Evolutionary conservation across 192 early-diverging fungal genomes (phyloP).

Genomic region (Rhizoclosmatium sp.): DNA sequence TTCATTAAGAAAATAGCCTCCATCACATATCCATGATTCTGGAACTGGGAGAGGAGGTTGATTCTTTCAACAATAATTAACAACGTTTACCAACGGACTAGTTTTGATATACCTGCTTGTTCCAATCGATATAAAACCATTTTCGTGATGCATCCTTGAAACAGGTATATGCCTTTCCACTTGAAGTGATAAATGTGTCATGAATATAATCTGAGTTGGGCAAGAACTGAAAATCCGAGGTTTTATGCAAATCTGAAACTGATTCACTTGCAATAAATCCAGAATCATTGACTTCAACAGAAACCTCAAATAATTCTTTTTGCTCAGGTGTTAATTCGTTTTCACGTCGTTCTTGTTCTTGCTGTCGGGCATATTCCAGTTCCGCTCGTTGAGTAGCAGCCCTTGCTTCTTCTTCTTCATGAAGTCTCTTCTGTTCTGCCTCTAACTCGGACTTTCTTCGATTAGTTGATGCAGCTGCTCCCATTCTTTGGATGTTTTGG

Average conservation of each 20-base stretch:
- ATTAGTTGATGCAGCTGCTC: neutral
- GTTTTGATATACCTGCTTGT: neutral
- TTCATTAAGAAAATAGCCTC: neutral
- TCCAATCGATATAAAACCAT: slow-evolving; percentile 11
- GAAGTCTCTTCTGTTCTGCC: neutral
- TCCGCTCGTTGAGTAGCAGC: neutral
- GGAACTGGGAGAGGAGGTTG: neutral
- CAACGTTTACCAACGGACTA: neutral
- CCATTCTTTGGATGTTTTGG: neutral
- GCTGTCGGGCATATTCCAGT: neutral
- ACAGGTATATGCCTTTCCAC: neutral
- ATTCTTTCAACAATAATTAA: neutral
- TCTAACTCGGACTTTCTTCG: neutral
- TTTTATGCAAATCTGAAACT: neutral
- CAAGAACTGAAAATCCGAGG: no score
- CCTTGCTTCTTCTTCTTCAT: neutral
- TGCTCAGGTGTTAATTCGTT: neutral
- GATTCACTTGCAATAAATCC: slow-evolving; percentile 1
- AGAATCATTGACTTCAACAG: neutral
- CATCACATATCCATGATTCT: neutral
- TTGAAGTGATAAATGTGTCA: neutral
- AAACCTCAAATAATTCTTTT: neutral
- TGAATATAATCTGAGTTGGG: neutral
- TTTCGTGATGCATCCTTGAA: neutral
- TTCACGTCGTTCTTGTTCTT: neutral